These are phyloP conservation scores for Aspergillus pseudoviridinutans DNA, from an alignment of 2,329 filamentous ascomycete genomes.

Conservation along the genomic window DNA sequence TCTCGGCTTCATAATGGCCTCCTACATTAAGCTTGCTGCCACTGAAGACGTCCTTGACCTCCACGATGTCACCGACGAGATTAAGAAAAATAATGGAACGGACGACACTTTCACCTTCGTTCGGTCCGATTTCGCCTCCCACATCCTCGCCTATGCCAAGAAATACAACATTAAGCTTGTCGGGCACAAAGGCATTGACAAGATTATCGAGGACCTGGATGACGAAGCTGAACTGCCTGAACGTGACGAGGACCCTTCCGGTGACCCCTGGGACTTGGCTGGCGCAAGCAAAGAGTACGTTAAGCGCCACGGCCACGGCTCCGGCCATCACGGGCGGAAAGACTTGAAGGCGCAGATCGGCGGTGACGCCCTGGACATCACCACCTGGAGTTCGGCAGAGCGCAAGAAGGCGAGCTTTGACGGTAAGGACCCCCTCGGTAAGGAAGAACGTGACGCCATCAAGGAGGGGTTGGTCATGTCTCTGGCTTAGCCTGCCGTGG, in stretches of 20 bases:
- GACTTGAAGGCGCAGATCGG: slow-evolving; percentile 20
- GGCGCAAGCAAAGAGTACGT: background rate
- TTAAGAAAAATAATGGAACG: background rate
- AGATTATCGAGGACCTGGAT: slow-evolving; percentile 17
- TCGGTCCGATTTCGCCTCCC: background rate
- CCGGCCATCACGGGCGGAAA: background rate
- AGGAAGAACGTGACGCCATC: slow-evolving; percentile 31
- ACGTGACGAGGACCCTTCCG: background rate
- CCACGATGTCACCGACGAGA: background rate
- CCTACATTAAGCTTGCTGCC: slow-evolving; percentile 25
- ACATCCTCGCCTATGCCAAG: slow-evolving; percentile 15
- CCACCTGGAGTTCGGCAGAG: slow-evolving; percentile 29
- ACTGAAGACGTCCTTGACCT: background rate
- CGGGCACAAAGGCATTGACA: slow-evolving; percentile 18
- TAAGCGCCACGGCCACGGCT: background rate
- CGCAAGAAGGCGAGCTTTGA: slow-evolving; percentile 31
- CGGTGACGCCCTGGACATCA: slow-evolving; percentile 38
- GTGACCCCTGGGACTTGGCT: background rate
- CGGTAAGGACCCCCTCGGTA: slow-evolving; percentile 36
- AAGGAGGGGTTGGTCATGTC: slow-evolving; percentile 35
- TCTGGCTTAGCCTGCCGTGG: background rate
- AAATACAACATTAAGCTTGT: slow-evolving; percentile 13
- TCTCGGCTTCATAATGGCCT: slow-evolving; percentile 37
- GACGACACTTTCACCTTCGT: background rate
- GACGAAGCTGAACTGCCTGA: slow-evolving; percentile 7